A percentile compares a stretch with the other conserved stretches of the same genome.
Evolutionary conservation across 805 yeast species (phyloP).

Genomic region (Suhomyces vadensis): DNA sequence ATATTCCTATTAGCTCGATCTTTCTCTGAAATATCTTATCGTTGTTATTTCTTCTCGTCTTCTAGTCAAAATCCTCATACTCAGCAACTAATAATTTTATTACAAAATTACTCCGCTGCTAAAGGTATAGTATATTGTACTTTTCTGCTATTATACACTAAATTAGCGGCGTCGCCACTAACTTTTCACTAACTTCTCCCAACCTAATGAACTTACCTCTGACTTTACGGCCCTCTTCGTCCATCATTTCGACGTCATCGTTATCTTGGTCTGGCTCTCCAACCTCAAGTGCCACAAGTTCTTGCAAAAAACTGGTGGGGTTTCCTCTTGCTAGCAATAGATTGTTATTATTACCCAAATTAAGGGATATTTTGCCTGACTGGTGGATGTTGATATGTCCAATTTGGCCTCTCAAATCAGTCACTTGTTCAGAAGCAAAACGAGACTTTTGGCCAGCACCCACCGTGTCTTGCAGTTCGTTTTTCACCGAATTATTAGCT

Average conservation of each 20-base stretch:
- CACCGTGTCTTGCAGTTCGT: constrained; percentile 5
- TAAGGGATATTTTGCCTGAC: constrained; percentile 78
- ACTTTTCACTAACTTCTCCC: constrained; percentile 57
- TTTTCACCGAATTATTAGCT: constrained; percentile 5
- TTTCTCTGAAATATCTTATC: no score
- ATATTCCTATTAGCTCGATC: no score
- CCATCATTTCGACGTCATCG: constrained; percentile 31
- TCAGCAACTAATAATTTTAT: no score
- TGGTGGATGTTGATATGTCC: constrained; percentile 77
- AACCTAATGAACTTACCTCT: constrained; percentile 39
- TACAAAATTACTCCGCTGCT: no score
- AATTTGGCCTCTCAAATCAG: constrained; percentile 51
- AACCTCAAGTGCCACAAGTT: constrained; percentile 58
- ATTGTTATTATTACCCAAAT: constrained; percentile 67
- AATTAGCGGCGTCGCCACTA: constrained; percentile 56
- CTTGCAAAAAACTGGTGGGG: constrained; percentile 68
- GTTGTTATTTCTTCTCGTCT: no score
- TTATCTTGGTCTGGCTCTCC: constrained; percentile 16
- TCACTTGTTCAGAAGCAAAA: neutral
- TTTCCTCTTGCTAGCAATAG: constrained; percentile 71
- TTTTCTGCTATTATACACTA: neutral
- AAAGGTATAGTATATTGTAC: no score
- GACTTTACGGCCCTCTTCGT: constrained; percentile 21
- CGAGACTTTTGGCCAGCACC: neutral
- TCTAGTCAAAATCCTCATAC: no score